Conservation (phyloP, 208 protist species). For the Leishmania guyanensis region DNA sequence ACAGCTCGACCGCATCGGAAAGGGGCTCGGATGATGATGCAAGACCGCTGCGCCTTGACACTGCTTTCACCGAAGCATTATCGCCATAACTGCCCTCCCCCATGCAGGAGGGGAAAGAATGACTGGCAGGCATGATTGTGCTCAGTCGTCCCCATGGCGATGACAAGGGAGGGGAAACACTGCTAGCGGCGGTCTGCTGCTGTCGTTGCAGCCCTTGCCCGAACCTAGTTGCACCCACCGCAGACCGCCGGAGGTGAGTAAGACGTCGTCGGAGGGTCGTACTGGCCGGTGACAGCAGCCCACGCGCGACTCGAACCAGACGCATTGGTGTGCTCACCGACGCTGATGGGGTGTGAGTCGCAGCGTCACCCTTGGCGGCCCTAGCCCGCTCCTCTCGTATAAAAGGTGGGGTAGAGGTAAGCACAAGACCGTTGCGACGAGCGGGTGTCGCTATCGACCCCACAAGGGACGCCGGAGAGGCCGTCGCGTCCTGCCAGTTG, state of each 20-base stretch:
- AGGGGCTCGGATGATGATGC: neutral
- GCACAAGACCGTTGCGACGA: slow-evolving; percentile 24
- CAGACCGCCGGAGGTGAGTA: slow-evolving; percentile 54
- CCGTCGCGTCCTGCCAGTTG: neutral
- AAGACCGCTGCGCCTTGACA: neutral
- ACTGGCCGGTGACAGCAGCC: slow-evolving; percentile 17
- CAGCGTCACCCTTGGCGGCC: neutral
- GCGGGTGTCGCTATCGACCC: slow-evolving; percentile 19
- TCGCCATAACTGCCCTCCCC: neutral
- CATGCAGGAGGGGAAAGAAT: slow-evolving; percentile 12
- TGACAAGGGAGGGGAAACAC: neutral
- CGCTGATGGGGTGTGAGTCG: neutral
- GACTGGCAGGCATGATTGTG: slow-evolving; percentile 8
- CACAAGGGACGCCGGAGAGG: neutral
- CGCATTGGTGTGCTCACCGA: slow-evolving; percentile 13
- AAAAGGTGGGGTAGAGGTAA: slow-evolving; percentile 44
- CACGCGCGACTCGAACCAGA: slow-evolving; percentile 21
- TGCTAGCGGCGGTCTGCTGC: neutral
- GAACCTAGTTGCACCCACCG: slow-evolving; percentile 4
- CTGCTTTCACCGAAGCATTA: neutral
- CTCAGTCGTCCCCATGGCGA: slow-evolving; percentile 24
- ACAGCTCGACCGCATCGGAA: neutral
- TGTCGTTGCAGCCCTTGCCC: neutral
- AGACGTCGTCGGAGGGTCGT: slow-evolving; percentile 42
- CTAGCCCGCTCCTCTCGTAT: slow-evolving; percentile 22